Percentiles rank a stretch among this genome's conserved stretches.
Evolutionary conservation across 176 grass and related monocot genomes (phyloP).

Genomic region (Pharus latifolius): DNA sequence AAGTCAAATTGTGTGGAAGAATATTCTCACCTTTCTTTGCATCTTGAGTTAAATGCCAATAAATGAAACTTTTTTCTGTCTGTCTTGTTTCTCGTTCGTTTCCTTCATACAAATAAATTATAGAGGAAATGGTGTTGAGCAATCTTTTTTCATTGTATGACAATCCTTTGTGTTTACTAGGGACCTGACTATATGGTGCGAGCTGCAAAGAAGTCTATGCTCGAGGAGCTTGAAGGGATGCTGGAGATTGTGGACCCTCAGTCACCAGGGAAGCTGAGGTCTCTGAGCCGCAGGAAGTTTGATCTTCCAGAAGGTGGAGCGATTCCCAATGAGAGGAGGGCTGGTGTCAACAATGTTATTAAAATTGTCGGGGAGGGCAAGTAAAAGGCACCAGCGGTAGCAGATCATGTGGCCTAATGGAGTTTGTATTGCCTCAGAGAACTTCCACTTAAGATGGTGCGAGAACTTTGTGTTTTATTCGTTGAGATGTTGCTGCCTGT

Average conservation of each 20-base stretch:
- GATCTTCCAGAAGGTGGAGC: constrained; percentile 53
- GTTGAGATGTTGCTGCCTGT: background rate
- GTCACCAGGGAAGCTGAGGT: constrained; percentile 21
- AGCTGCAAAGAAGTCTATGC: constrained; percentile 66
- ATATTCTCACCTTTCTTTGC: no score
- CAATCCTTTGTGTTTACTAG: constrained; percentile 3
- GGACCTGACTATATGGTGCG: constrained; percentile 68
- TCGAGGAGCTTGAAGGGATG: constrained; percentile 66
- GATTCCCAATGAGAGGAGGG: constrained; percentile 30
- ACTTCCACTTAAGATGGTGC: background rate
- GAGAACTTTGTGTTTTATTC: background rate
- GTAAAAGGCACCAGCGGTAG: background rate
- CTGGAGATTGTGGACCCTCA: constrained; percentile 60
- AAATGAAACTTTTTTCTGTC: no score
- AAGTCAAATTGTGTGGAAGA: no score
- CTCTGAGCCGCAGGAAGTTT: constrained; percentile 27
- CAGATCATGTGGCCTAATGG: background rate
- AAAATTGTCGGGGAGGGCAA: constrained; percentile 38
- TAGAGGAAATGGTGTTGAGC: background rate
- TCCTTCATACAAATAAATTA: background rate
- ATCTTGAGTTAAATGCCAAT: no score
- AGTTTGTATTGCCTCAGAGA: background rate
- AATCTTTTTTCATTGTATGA: background rate
- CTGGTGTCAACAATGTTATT: constrained; percentile 21
- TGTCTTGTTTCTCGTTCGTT: background rate